These are phyloP conservation scores for Penicillium sclerotigenum DNA, from an alignment of 2,329 filamentous ascomycete genomes.

Conservation along the genomic window DNA sequence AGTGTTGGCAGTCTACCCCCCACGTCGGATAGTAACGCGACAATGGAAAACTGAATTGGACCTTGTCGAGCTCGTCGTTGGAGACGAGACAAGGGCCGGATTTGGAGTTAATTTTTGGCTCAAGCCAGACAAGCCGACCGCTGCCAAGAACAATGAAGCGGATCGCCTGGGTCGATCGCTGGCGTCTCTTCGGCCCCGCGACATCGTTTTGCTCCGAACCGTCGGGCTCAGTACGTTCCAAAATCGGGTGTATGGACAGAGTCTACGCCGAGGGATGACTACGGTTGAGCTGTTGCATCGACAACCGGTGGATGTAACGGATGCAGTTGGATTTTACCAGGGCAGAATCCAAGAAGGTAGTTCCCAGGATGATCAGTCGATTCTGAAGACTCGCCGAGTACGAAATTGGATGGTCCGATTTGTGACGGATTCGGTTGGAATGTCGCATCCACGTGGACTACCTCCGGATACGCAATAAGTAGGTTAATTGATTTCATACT, in stretches of 20 bases:
- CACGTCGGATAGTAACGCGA: conserved; percentile 64
- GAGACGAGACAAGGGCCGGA: conserved; percentile 76
- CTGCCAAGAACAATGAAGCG: conserved; percentile 15
- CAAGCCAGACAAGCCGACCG: conserved; percentile 33
- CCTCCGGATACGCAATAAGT: conserved; percentile 41
- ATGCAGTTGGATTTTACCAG: conserved; percentile 56
- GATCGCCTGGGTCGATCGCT: conserved; percentile 42
- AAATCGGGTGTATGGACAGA: conserved; percentile 79
- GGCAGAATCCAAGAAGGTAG: conserved; percentile 44
- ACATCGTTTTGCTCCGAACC: conserved; percentile 76
- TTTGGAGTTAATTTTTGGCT: conserved; percentile 88
- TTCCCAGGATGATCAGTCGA: conserved; percentile 47
- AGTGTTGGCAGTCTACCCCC: conserved; percentile 67
- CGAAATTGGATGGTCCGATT: conserved; percentile 73
- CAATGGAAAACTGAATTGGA: conserved; percentile 54
- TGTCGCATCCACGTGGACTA: conserved; percentile 27
- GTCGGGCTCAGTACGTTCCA: conserved; percentile 74
- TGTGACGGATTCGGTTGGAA: conserved; percentile 48
- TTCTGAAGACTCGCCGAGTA: conserved; percentile 64
- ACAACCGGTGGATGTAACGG: conserved; percentile 51
- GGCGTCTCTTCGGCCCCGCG: conserved; percentile 60
- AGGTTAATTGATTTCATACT: neutral
- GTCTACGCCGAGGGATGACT: conserved; percentile 68
- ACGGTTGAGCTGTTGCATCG: conserved; percentile 65
- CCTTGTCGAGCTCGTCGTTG: conserved; percentile 74